Conservation (phyloP, 1,139 yeast genomes). For the Kodamaea sp. region DNA sequence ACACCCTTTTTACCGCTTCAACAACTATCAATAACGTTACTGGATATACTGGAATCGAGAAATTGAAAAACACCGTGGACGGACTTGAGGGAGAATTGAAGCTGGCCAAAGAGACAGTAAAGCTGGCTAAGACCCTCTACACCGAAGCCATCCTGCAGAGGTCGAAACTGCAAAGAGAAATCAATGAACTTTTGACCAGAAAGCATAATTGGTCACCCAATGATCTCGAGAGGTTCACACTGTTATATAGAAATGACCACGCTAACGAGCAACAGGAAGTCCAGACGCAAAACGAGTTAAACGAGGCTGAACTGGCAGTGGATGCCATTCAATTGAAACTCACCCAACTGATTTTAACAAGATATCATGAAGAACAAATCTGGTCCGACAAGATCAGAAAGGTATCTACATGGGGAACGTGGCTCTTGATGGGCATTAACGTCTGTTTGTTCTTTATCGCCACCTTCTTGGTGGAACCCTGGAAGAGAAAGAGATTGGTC, state of each 20-base stretch:
- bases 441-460: conserved; percentile 75
- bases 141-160: conserved; percentile 65
- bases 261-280: conserved; percentile 64
- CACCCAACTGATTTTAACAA: conserved; percentile 74
- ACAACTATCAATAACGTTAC: conserved; percentile 85
- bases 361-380: conserved; percentile 96
- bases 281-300: conserved; percentile 51
- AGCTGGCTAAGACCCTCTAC: conserved; percentile 53
- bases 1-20: conserved; percentile 68
- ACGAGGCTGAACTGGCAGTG: conserved; percentile 59
- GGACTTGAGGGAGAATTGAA: conserved; percentile 50
- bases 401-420: conserved; percentile 97
- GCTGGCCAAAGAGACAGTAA: conserved; percentile 50
- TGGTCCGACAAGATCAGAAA: conserved; percentile 97
- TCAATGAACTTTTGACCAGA: conserved; percentile 84
- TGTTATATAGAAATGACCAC: conserved; percentile 79
- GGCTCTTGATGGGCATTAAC: conserved; percentile 86
- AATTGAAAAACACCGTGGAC: conserved; percentile 63
- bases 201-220: conserved; percentile 77
- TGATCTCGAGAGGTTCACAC: conserved; percentile 85
- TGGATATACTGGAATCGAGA: conserved; percentile 84
- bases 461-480: conserved; percentile 89
- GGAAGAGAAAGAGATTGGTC: conserved; percentile 83
- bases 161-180: conserved; percentile 75
- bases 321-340: conserved; percentile 72